Conservation (phyloP, 495 filamentous ascomycete genomes). For the Penicillium angulare region DNA sequence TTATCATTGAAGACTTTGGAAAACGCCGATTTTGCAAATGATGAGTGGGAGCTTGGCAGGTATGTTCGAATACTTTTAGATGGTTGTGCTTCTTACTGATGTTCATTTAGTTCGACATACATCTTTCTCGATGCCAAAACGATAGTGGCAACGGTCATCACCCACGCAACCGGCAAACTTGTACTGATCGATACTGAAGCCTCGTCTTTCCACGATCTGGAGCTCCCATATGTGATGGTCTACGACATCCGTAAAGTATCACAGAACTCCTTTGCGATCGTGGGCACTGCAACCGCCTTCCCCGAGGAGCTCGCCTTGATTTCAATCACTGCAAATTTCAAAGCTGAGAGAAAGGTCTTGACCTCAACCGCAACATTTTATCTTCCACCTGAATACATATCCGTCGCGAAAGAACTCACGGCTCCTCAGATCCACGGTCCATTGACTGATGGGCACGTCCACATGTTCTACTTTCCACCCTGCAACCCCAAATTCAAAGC, state of each 20-base stretch:
- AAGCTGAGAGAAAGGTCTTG: constrained; percentile 17
- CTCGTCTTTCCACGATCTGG: constrained; percentile 16
- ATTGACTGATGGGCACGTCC: constrained; percentile 21
- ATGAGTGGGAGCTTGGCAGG: constrained; percentile 40
- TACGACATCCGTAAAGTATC: constrained; percentile 21
- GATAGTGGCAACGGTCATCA: constrained; percentile 30
- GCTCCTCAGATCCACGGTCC: constrained; percentile 27
- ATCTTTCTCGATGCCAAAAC: constrained; percentile 34
- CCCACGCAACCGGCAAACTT: constrained; percentile 22
- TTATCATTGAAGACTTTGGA: constrained; percentile 31
- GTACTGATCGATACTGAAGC: constrained; percentile 19
- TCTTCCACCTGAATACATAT: constrained; percentile 30
- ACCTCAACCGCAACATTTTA: constrained; percentile 23
- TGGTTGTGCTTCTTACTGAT: not conserved
- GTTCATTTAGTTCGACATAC: constrained; percentile 29
- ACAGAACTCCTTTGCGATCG: constrained; percentile 17
- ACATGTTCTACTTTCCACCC: constrained; percentile 46
- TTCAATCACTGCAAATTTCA: constrained; percentile 10
- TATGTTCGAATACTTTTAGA: constrained; percentile 8
- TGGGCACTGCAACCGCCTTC: constrained; percentile 17
- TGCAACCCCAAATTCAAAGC: constrained; percentile 37
- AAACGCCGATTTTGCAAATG: constrained; percentile 37
- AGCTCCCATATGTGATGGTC: constrained; percentile 23
- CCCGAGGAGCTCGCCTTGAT: constrained; percentile 24
- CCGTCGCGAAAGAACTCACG: constrained; percentile 23